These are phyloP conservation scores for Isabelozyma gotoi DNA, from an alignment of 805 yeast genomes.

Conservation along the genomic window DNA sequence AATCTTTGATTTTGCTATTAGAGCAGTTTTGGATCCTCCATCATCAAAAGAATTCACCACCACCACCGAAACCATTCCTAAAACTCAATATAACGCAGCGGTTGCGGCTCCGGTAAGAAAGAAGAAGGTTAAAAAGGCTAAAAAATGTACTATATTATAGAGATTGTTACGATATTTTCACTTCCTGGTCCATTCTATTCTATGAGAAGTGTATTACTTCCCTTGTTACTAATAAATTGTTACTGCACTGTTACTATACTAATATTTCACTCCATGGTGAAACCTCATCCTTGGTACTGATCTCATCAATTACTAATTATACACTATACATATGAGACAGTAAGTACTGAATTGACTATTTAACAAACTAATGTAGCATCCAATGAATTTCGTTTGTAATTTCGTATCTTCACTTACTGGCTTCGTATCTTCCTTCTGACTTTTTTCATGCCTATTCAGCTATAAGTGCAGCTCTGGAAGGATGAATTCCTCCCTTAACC, in stretches of 20 bases:
- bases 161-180: background rate
- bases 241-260: background rate
- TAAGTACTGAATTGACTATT: background rate
- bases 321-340: background rate
- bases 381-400: background rate
- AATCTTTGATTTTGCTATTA: conserved; percentile 80
- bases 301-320: background rate
- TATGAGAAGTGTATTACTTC: background rate
- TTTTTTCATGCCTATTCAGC: background rate
- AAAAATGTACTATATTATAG: conserved; percentile 41
- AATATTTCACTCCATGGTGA: background rate
- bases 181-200: background rate
- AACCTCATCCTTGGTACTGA: background rate
- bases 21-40: conserved; percentile 61
- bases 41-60: conserved; percentile 8
- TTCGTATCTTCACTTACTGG: background rate
- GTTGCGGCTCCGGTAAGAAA: conserved; percentile 10
- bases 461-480: conserved; percentile 60
- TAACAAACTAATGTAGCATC: background rate
- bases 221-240: background rate
- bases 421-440: background rate
- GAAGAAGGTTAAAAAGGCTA: conserved; percentile 33
- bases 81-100: conserved; percentile 5
- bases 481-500: conserved; percentile 49
- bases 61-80: conserved; percentile 6